phyloP scores from a whole-genome alignment of 148 eudicot species.

The Nepenthes gracilis region DNA sequence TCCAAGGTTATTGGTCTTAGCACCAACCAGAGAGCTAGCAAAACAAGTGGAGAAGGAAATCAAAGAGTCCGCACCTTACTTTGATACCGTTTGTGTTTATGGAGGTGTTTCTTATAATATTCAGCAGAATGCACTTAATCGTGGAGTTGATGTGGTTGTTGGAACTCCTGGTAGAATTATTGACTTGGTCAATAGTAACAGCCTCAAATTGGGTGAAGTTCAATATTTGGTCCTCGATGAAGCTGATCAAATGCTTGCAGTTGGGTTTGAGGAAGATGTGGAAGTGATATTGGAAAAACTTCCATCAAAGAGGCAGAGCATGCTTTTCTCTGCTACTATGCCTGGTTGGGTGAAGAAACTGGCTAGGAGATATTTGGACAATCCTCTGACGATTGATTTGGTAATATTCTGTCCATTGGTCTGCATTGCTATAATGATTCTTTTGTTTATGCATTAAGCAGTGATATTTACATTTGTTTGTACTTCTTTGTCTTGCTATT shows the following conservation, averaged over 20 bases:
- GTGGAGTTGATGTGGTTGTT: conserved; percentile 97
- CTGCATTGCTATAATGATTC: neutral
- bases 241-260: conserved; percentile 99
- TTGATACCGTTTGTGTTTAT: conserved; percentile 89
- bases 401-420: conserved; percentile 20
- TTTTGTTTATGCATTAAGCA: neutral
- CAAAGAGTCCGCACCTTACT: conserved; percentile 89
- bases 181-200: conserved; percentile 59
- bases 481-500: no score
- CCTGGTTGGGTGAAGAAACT: conserved; percentile 91
- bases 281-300: conserved; percentile 68
- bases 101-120: conserved; percentile 80
- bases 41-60: conserved; percentile 95
- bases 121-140: conserved; percentile 69
- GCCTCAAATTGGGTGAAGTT: conserved; percentile 78
- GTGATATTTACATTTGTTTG: neutral
- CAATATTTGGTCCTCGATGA: conserved; percentile 87
- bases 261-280: conserved; percentile 97
- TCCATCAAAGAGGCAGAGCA: conserved; percentile 83
- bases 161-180: conserved; percentile 98
- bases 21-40: conserved; percentile 96
- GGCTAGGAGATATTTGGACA: conserved; percentile 66
- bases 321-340: conserved; percentile 99
- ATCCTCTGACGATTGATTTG: conserved; percentile 86
- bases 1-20: conserved; percentile 81